Percentiles rank a stretch among this genome's conserved stretches.
These are phyloP conservation scores for Cordyceps pruinosa DNA, from an alignment of 2,329 filamentous ascomycete genomes.

Conservation along the genomic window DNA sequence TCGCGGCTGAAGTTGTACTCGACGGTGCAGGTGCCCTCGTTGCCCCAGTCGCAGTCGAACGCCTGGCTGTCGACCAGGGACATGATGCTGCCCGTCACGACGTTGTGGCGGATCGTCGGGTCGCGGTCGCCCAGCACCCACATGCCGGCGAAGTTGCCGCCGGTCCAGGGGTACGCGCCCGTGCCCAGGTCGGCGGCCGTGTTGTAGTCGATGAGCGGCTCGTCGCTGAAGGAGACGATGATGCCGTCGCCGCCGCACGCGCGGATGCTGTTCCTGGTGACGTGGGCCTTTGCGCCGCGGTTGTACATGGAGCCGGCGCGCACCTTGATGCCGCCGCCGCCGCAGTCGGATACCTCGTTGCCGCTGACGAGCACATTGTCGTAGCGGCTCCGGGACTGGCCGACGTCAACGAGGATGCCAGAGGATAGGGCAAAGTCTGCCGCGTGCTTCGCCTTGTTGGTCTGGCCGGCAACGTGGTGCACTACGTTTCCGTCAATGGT, in stretches of 20 bases:
- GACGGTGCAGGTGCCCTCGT: constrained; percentile 20
- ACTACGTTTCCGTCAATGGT: constrained; percentile 18
- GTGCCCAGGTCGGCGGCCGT: constrained; percentile 18
- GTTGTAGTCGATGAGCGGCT: constrained; percentile 19
- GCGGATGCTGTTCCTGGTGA: constrained; percentile 17
- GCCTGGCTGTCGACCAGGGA: constrained; percentile 19
- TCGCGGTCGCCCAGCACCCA: constrained; percentile 21
- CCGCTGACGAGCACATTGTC: constrained; percentile 18
- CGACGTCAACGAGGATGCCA: constrained; percentile 17
- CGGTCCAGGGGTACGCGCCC: constrained; percentile 20
- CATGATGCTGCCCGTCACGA: constrained; percentile 21
- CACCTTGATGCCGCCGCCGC: constrained; percentile 22
- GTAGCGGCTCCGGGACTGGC: constrained; percentile 17
- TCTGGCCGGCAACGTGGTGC: constrained; percentile 19
- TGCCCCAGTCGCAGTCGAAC: constrained; percentile 23
- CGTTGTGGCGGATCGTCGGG: constrained; percentile 18
- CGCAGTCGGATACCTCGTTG: constrained; percentile 19
- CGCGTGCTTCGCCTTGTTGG: constrained; percentile 17
- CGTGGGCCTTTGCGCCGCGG: constrained; percentile 13
- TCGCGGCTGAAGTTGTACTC: constrained; percentile 23
- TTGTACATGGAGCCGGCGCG: constrained; percentile 18
- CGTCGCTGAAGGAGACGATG: constrained; percentile 18
- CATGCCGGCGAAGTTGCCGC: constrained; percentile 22
- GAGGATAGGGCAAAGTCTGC: constrained; percentile 16
- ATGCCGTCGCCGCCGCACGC: constrained; percentile 21